Conservation (phyloP, 257 asterid genomes). For the Capsicum baccatum region DNA sequence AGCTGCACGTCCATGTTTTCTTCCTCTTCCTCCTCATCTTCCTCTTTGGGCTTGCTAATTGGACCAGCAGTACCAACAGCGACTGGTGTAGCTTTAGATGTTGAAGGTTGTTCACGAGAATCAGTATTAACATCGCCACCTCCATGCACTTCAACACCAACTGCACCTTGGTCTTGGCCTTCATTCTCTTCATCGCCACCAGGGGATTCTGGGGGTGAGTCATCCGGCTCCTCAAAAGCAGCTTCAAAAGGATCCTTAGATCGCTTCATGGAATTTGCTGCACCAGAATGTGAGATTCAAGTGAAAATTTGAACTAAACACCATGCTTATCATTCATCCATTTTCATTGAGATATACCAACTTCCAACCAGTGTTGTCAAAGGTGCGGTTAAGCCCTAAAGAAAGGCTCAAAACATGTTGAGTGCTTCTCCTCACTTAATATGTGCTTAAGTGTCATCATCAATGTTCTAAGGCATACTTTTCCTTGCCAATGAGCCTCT, state of each 20-base stretch:
- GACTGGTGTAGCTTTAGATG: constrained; percentile 41
- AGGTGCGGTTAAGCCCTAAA: too few relatives aligned
- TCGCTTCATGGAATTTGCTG: constrained; percentile 60
- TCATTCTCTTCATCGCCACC: constrained; percentile 69
- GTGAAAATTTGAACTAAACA: not conserved
- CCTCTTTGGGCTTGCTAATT: constrained; percentile 68
- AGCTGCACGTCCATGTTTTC: constrained; percentile 91
- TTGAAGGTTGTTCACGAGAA: constrained; percentile 51
- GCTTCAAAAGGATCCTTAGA: constrained; percentile 80
- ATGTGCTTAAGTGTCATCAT: too few relatives aligned
- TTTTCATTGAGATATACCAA: not conserved
- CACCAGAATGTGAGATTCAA: constrained; percentile 25
- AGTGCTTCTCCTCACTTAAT: too few relatives aligned
- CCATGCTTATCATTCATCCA: constrained; percentile 10
- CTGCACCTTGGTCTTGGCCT: constrained; percentile 54
- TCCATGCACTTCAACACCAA: constrained; percentile 39
- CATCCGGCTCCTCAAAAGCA: constrained; percentile 73
- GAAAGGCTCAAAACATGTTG: too few relatives aligned
- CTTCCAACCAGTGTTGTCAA: not conserved
- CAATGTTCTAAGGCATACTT: too few relatives aligned
- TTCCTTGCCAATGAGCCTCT: too few relatives aligned
- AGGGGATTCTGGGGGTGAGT: constrained; percentile 91
- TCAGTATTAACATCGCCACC: constrained; percentile 45
- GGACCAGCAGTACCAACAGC: constrained; percentile 46
- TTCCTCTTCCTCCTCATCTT: constrained; percentile 93